Evolutionary conservation across 257 asterid species (phyloP), one percentile per base, ranked within the genome.

Genomic region (Rehmannia glutinosa): DNA sequence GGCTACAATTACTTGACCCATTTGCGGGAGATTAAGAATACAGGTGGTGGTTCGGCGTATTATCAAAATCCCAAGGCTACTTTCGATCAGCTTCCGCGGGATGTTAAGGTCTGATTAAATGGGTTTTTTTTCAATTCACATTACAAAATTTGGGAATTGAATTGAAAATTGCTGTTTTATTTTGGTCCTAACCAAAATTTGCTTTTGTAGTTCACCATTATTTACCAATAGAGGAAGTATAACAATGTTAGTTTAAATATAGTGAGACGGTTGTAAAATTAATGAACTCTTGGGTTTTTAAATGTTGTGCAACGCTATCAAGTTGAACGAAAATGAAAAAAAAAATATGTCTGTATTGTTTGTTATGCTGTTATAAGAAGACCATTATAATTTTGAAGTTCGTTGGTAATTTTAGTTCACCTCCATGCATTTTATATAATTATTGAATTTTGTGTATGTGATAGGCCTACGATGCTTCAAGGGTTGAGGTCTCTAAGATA

Each of bases 381-480:
- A 56, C 38, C 61, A 41, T 45, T 4, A 69, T 62, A n/a, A n/a
- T 60, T 28, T 42, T 62, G 9, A 16, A 10, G 12, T 27, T 10
- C 5, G 11, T 36, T 58, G 32, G 47, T n/a, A 15, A 36, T 30
- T 45, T 41, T 56, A 2, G 59, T 56, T 66, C 32, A 21, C 12
- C 13, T 60, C 39, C 19, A 5, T 51, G 33, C 5, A 27, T 24
- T 11, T 41, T 23, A 55, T 52, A n/a, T 63, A 27, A 53, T 59
- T 41, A 62, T 13, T 63, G 70, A 23, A 28, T 64, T 51, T 23
- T 71, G 52, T 43, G 17, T 21, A 13, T 11, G 30, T 68, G 65
- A 52, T 75, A 92, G 98, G 99, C 99, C 2, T 93, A 85, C 76
- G 96, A 93, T 79, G 97, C 97, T 67, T 83, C 95, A 9, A 85